Evolutionary conservation across 2,329 filamentous ascomycete species (phyloP).

Genomic region (Ophiosphaerella korrae): DNA sequence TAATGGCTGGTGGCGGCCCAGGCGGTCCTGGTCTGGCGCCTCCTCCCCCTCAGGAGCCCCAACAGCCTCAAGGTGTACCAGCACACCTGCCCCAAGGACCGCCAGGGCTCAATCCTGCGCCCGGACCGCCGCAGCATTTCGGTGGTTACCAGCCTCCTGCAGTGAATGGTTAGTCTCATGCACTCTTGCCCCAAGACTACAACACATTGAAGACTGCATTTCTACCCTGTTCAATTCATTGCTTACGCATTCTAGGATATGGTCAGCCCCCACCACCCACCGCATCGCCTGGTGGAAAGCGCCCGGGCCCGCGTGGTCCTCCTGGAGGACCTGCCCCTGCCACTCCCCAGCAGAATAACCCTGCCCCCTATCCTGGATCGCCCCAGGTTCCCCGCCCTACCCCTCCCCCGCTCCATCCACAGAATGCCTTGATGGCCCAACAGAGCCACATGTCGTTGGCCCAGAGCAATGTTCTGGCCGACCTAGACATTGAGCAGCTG

Average conservation of each 20-base stretch:
- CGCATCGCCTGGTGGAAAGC: slow-evolving; percentile 82
- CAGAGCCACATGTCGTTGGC: slow-evolving; percentile 54
- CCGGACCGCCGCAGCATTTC: slow-evolving; percentile 70
- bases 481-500: slow-evolving; percentile 84
- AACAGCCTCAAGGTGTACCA: slow-evolving; percentile 63
- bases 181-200: slow-evolving; percentile 5
- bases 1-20: slow-evolving; percentile 89
- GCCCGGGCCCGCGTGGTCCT: slow-evolving; percentile 65
- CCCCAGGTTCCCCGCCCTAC: slow-evolving; percentile 83
- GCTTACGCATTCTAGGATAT: slow-evolving; percentile 62
- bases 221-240: background rate
- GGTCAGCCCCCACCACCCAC: slow-evolving; percentile 83
- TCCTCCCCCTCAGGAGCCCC: slow-evolving; percentile 68
- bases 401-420: slow-evolving; percentile 58
- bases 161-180: slow-evolving; percentile 61
- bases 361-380: slow-evolving; percentile 85
- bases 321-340: slow-evolving; percentile 75
- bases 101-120: slow-evolving; percentile 64
- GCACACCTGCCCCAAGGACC: slow-evolving; percentile 75
- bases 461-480: slow-evolving; percentile 72
- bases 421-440: slow-evolving; percentile 35
- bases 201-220: background rate
- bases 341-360: slow-evolving; percentile 89
- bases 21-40: slow-evolving; percentile 80
- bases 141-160: slow-evolving; percentile 69